These are phyloP conservation scores for Dryas alaskensis DNA, from an alignment of 306 rosid genomes.

Conservation along the genomic window DNA sequence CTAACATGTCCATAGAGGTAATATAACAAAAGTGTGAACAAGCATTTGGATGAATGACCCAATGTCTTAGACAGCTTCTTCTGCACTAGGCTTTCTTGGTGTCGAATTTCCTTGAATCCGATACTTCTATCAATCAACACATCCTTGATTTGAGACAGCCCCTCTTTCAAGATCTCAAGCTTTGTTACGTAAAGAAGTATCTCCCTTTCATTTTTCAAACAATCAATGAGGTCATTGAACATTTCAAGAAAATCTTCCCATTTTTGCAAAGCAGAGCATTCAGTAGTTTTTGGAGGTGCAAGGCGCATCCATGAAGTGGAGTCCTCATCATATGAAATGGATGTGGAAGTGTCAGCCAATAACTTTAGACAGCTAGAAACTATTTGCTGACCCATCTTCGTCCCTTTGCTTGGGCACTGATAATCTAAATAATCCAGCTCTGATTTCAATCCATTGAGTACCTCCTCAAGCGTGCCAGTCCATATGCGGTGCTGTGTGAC, in stretches of 20 bases:
- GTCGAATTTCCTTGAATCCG: constrained; percentile 67
- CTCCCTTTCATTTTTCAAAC: constrained; percentile 46
- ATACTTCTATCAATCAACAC: constrained; percentile 53
- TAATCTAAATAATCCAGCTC: constrained; percentile 49
- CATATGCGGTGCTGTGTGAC: constrained; percentile 73
- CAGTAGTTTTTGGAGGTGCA: constrained; percentile 38
- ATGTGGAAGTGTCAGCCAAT: constrained; percentile 38
- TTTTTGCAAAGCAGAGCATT: constrained; percentile 40
- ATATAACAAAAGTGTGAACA: constrained; percentile 69
- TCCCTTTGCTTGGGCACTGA: constrained; percentile 38
- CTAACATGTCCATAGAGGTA: constrained; percentile 61
- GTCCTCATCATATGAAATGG: constrained; percentile 36
- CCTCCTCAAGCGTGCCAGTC: constrained; percentile 54
- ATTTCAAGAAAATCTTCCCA: constrained; percentile 87
- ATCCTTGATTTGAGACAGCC: constrained; percentile 74
- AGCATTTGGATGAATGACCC: constrained; percentile 80
- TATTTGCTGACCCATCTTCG: constrained; percentile 61
- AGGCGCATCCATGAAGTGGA: constrained; percentile 83
- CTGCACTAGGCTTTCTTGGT: constrained; percentile 64
- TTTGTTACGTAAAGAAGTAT: constrained; percentile 46
- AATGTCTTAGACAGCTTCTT: constrained; percentile 75
- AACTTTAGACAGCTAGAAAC: constrained; percentile 62
- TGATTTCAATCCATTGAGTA: constrained; percentile 50
- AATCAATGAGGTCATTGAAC: constrained; percentile 65
- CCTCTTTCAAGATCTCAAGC: constrained; percentile 79